Conservation (phyloP, 83 land plant genomes). For the Picea abies region DNA sequence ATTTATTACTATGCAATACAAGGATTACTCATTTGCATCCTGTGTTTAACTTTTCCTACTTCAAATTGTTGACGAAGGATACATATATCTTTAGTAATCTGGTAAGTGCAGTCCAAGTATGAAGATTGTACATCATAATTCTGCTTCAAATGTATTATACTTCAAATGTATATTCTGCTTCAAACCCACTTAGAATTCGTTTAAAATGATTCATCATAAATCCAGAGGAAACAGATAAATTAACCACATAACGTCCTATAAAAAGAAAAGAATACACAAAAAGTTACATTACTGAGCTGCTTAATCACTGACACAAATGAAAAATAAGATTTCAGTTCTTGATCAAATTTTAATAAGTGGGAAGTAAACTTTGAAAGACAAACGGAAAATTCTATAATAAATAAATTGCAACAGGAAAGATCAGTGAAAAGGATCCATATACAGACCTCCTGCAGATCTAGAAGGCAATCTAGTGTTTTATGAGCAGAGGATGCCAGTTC, state of each 20-base stretch:
- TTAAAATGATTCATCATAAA: neutral
- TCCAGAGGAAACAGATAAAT: neutral
- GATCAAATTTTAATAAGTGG: neutral
- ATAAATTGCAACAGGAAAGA: neutral
- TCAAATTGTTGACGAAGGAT: neutral
- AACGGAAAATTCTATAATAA: neutral
- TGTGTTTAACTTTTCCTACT: neutral
- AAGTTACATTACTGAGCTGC: too few species aligned
- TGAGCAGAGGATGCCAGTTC: too few species aligned
- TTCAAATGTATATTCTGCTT: neutral
- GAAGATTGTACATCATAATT: too few species aligned
- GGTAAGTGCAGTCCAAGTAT: neutral
- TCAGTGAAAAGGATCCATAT: neutral
- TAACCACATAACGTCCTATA: neutral
- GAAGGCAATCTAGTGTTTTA: too few species aligned
- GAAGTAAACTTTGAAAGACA: neutral
- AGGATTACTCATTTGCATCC: neutral
- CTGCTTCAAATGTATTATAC: too few species aligned
- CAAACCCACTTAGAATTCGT: neutral
- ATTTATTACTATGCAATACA: neutral
- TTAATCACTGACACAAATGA: too few species aligned
- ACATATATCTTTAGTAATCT: neutral
- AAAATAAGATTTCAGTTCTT: neutral
- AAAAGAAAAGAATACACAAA: too few species aligned
- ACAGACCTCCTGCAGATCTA: constrained; percentile 31